Percentiles rank a stretch among this genome's conserved stretches.
These are phyloP conservation scores for Tuber umbilicatum DNA, from an alignment of 495 filamentous ascomycete species.

Conservation along the genomic window DNA sequence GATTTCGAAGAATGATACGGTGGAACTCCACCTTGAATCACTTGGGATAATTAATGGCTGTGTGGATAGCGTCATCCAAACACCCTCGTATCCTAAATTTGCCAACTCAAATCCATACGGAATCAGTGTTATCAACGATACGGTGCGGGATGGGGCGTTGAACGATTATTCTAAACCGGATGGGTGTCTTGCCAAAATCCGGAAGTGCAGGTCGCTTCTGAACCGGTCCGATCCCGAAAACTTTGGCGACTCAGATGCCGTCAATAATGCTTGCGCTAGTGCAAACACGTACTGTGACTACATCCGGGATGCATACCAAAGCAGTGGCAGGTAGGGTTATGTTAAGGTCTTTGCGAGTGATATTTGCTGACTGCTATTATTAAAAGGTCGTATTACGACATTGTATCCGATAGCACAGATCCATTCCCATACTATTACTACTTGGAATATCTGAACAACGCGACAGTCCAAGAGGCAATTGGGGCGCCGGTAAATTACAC, in stretches of 20 bases:
- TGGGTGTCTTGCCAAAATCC: conserved; percentile 47
- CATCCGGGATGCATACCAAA: conserved; percentile 13
- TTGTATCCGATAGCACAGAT: conserved; percentile 50
- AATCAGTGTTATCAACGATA: conserved; percentile 57
- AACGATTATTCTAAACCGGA: conserved; percentile 48
- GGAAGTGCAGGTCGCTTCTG: conserved; percentile 43
- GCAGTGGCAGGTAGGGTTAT: conserved; percentile 15
- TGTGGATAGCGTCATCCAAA: conserved; percentile 65
- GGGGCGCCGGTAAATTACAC: conserved; percentile 65
- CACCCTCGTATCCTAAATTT: conserved; percentile 59
- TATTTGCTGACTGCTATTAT: conserved; percentile 1
- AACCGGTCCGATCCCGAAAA: conserved; percentile 50
- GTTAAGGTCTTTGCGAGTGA: conserved; percentile 4
- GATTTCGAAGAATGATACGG: conserved; percentile 41
- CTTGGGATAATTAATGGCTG: conserved; percentile 67
- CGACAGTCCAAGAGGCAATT: conserved; percentile 57
- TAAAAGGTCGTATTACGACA: conserved; percentile 58
- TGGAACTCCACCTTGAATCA: conserved; percentile 53
- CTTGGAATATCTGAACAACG: conserved; percentile 58
- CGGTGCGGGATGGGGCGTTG: conserved; percentile 48
- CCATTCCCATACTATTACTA: conserved; percentile 60
- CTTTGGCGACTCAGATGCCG: conserved; percentile 48
- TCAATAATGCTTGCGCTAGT: conserved; percentile 39
- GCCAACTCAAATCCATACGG: conserved; percentile 72
- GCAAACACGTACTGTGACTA: conserved; percentile 16